Conservation (phyloP, 495 filamentous ascomycete genomes). For the Baudoinia panamericana region DNA sequence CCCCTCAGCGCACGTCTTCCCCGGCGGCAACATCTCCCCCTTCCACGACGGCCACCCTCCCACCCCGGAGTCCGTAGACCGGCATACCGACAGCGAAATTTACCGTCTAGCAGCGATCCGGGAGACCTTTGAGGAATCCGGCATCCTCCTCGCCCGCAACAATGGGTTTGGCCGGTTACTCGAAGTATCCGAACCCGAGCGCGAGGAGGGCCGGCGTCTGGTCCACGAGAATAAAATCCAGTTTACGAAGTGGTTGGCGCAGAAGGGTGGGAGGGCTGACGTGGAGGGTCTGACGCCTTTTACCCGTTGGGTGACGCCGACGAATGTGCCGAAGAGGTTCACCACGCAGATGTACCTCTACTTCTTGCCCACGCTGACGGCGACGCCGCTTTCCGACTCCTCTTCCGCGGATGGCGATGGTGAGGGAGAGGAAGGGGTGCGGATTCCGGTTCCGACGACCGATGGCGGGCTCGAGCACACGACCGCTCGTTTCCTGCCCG, state of each 20-base stretch:
- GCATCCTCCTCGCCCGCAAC: slow-evolving; percentile 63
- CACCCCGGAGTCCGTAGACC: slow-evolving; percentile 29
- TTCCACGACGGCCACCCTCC: slow-evolving; percentile 56
- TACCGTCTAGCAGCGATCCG: slow-evolving; percentile 73
- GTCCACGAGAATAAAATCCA: slow-evolving; percentile 49
- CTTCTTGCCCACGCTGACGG: slow-evolving; percentile 56
- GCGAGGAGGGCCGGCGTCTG: slow-evolving; percentile 51
- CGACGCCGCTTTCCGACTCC: slow-evolving; percentile 23
- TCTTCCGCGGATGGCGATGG: slow-evolving; percentile 6
- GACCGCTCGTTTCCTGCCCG: slow-evolving; percentile 60
- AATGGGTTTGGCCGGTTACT: slow-evolving; percentile 36
- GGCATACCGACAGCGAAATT: slow-evolving; percentile 51
- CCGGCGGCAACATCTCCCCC: slow-evolving; percentile 70
- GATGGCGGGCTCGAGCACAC: slow-evolving; percentile 83
- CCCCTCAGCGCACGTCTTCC: slow-evolving; percentile 88
- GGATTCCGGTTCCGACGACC: slow-evolving; percentile 50
- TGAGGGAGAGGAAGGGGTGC: slow-evolving; percentile 22
- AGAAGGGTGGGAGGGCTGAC: slow-evolving; percentile 50
- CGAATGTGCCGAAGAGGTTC: slow-evolving; percentile 56
- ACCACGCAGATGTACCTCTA: slow-evolving; percentile 95
- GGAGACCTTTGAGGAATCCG: slow-evolving; percentile 91
- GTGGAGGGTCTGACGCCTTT: slow-evolving; percentile 63
- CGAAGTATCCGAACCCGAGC: slow-evolving; percentile 42
- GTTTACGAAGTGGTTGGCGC: slow-evolving; percentile 55
- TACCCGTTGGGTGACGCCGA: slow-evolving; percentile 83